Evolutionary conservation across 2,329 filamentous ascomycete species (phyloP), one percentile per base, ranked within the genome.

Genomic region (Capronia americana): DNA sequence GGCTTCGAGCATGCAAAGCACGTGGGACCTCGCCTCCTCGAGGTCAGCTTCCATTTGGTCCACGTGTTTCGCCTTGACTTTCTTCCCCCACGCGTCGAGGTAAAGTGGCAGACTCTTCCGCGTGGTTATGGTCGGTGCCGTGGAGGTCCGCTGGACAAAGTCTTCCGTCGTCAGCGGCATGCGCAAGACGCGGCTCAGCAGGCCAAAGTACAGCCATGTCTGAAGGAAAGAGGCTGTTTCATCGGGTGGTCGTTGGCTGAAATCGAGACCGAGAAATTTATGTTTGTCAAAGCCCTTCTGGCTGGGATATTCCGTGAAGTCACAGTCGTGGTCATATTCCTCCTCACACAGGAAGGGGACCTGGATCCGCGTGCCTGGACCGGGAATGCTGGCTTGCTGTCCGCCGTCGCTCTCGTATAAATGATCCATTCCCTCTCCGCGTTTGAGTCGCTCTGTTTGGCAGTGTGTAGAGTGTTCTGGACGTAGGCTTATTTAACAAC

Each of bases 161-260:
- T 58, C 64, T n/a, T 44, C 51, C 17, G 12, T 54, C n/a, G 23
- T 10, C 17, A 64, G n/a, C 14, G 34, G 32, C 7, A 55, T 11
- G 20, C 53, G 38, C 64, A 66, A 17, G 14, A 63, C 34, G n/a
- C 56, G 51, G 17, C 20, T 55, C 32, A 68, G 32, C 32, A 74
- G 63, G 1, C 72, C 72, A 61, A 73, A 73, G 63, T 71, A 73
- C 7, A 73, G 70, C 72, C 71, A 73, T 26, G 71, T 71, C 28
- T 73, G 72, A 26, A 73, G 70, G 56, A 73, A 73, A 14, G 68
- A 57, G 41, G 71, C 70, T 11, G 67, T 65, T 20, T 66, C 32
- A 3, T 14, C 14, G 6, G 30, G 17, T 3, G 26, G 20, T 17
- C 41, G 20, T 30, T 65, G 23, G 28, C 14, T 34, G 28, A 56